Conservation (phyloP, 2,329 filamentous ascomycete genomes). For the Fusarium albidum region DNA sequence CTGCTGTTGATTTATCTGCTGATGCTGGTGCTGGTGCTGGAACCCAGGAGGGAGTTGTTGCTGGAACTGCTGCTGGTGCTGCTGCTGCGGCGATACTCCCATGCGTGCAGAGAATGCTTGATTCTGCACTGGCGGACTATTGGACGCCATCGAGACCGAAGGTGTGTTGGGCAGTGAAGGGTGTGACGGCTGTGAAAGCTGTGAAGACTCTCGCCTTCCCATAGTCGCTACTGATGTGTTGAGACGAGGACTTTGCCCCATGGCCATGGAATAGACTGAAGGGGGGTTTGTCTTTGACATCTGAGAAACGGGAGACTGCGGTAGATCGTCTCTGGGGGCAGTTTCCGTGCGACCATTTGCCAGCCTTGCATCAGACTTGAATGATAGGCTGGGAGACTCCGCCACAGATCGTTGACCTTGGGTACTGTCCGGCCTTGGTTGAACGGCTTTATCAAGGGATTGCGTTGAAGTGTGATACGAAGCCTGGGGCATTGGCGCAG, state of each 20-base stretch:
- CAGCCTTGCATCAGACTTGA: conserved; percentile 16
- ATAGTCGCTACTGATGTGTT: conserved; percentile 16
- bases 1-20: conserved; percentile 8
- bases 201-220: conserved; percentile 26
- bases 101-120: conserved; percentile 21
- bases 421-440: conserved; percentile 11
- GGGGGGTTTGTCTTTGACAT: conserved; percentile 33
- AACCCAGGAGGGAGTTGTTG: conserved; percentile 18
- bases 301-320: conserved; percentile 37
- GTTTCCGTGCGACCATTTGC: conserved; percentile 16
- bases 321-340: conserved; percentile 23
- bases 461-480: conserved; percentile 30
- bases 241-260: conserved; percentile 37
- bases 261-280: conserved; percentile 36
- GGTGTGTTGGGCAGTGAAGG: conserved; percentile 18
- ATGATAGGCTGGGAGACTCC: conserved; percentile 28
- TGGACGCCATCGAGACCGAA: conserved; percentile 20
- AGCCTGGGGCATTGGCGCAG: conserved; percentile 23
- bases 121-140: conserved; percentile 25
- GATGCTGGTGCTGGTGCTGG: conserved; percentile 24
- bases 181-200: conserved; percentile 9
- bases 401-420: conserved; percentile 23
- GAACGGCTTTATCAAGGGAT: conserved; percentile 33
- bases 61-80: conserved; percentile 24
- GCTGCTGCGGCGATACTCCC: conserved; percentile 22